phyloP scores from a whole-genome alignment of 2,329 filamentous ascomycete genomes.

The Calonectria pseudoturangicola region DNA sequence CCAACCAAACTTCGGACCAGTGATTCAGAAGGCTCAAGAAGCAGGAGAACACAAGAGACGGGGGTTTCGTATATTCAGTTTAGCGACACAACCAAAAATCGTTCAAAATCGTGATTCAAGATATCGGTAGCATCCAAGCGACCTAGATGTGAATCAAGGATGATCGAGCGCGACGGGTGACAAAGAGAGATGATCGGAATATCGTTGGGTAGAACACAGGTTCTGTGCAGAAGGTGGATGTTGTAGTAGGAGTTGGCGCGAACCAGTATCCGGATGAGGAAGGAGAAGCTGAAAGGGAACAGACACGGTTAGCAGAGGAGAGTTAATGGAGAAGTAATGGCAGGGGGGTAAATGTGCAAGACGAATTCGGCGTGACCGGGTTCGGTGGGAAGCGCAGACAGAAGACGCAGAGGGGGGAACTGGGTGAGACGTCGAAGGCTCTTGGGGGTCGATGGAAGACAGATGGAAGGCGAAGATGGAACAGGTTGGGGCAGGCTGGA shows the following conservation, averaged over 20 bases:
- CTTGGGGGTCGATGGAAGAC: constrained; percentile 43
- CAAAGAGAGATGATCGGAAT: constrained; percentile 44
- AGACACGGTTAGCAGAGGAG: constrained; percentile 32
- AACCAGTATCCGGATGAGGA: constrained; percentile 43
- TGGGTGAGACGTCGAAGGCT: constrained; percentile 32
- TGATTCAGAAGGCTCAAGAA: constrained; percentile 18
- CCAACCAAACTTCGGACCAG: constrained; percentile 21
- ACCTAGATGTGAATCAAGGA: constrained; percentile 34
- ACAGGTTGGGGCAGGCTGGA: constrained; percentile 33
- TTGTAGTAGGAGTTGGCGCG: constrained; percentile 47
- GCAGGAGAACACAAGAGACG: constrained; percentile 17
- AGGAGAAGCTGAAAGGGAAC: constrained; percentile 46
- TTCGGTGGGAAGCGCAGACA: constrained; percentile 23
- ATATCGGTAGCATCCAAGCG: constrained; percentile 47
- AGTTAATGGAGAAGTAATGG: constrained; percentile 12
- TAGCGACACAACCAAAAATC: constrained; percentile 40
- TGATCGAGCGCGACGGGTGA: constrained; percentile 40
- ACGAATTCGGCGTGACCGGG: constrained; percentile 11
- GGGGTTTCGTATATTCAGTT: constrained; percentile 31
- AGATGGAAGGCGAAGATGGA: constrained; percentile 39
- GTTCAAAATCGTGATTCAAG: constrained; percentile 42
- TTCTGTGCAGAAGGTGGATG: constrained; percentile 41
- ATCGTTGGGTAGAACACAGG: constrained; percentile 48
- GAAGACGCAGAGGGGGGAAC: constrained; percentile 21
- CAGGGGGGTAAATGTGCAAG: constrained; percentile 14